Evolutionary conservation across 768 basidiomycete genomes (phyloP).

Genomic region (Punctularia strigosozonata): DNA sequence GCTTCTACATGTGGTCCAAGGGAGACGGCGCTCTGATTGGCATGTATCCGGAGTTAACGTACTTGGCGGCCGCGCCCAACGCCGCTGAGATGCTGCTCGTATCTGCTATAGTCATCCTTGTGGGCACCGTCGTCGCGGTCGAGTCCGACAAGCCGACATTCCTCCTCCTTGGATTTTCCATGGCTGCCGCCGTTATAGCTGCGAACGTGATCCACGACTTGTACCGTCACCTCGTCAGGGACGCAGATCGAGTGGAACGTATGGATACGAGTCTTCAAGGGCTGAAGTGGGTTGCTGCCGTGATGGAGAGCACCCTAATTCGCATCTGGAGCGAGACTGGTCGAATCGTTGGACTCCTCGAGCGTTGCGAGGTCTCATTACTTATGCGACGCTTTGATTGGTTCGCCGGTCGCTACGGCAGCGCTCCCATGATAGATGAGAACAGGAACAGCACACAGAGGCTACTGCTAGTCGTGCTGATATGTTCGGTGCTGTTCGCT

Average conservation of each 20-base stretch:
- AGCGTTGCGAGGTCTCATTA: slow-evolving; percentile 25
- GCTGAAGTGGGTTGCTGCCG: slow-evolving; percentile 27
- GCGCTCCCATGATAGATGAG: slow-evolving; percentile 33
- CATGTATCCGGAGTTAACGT: slow-evolving; percentile 34
- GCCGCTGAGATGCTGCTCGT: slow-evolving; percentile 32
- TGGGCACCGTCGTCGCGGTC: slow-evolving; percentile 10
- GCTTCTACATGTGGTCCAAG: slow-evolving; percentile 48
- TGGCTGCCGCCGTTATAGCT: slow-evolving; percentile 18
- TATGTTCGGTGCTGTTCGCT: too few species aligned
- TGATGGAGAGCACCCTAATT: slow-evolving; percentile 38
- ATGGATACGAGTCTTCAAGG: slow-evolving; percentile 25
- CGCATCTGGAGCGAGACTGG: slow-evolving; percentile 41
- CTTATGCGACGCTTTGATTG: slow-evolving; percentile 41
- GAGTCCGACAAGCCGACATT: slow-evolving; percentile 7
- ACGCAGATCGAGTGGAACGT: slow-evolving; percentile 20
- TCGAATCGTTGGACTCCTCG: slow-evolving; percentile 30
- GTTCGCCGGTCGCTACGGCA: slow-evolving; percentile 31
- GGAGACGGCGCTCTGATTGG: slow-evolving; percentile 42
- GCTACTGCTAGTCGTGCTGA: slow-evolving; percentile 9
- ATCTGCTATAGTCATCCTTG: slow-evolving; percentile 7
- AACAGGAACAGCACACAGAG: slow-evolving; percentile 26
- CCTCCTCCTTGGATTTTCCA: slow-evolving; percentile 10
- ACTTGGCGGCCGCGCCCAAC: slow-evolving; percentile 34
- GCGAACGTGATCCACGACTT: slow-evolving; percentile 37
- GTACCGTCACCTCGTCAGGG: slow-evolving; percentile 33